Evolutionary conservation across 2,329 filamentous ascomycete genomes (phyloP).

Genomic region (Claviceps cyperi): DNA sequence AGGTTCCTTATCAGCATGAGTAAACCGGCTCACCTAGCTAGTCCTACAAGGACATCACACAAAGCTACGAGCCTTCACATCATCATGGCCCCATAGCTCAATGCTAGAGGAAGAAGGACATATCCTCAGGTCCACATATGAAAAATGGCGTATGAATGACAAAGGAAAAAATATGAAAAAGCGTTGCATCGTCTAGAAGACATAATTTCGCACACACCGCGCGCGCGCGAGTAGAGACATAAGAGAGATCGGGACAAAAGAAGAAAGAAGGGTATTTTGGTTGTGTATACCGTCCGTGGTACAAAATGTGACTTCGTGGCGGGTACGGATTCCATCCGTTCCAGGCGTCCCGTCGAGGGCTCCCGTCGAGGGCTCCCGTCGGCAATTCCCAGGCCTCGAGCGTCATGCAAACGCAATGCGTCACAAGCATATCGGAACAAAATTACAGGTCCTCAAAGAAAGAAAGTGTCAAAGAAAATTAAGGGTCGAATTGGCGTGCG

Average conservation of each 20-base stretch:
- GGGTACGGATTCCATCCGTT: background rate
- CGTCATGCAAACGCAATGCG: constrained; percentile 8
- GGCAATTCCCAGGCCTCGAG: background rate
- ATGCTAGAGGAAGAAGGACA: constrained; percentile 5
- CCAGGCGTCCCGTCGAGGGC: background rate
- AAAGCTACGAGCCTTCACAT: constrained; percentile 6
- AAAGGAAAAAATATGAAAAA: constrained; percentile 1
- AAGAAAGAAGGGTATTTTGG: constrained; percentile 4
- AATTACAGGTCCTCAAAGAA: background rate
- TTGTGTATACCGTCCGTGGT: constrained; percentile 3
- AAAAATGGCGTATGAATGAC: constrained; percentile 3
- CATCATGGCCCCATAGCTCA: constrained; percentile 6
- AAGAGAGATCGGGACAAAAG: background rate
- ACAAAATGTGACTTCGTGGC: background rate
- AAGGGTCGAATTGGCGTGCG: background rate
- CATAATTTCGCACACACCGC: constrained; percentile 10
- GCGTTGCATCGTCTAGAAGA: constrained; percentile 13
- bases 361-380: background rate
- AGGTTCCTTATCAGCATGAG: constrained; percentile 1
- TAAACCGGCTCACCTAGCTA: constrained; percentile 6
- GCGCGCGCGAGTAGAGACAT: background rate
- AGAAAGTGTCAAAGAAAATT: background rate
- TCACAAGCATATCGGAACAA: background rate
- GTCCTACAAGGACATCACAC: constrained; percentile 8
- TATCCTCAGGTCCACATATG: constrained; percentile 8